Percentiles rank a stretch among this genome's conserved stretches.
phyloP scores from a whole-genome alignment of 106 monocot species.

The Acorus gramineus region DNA sequence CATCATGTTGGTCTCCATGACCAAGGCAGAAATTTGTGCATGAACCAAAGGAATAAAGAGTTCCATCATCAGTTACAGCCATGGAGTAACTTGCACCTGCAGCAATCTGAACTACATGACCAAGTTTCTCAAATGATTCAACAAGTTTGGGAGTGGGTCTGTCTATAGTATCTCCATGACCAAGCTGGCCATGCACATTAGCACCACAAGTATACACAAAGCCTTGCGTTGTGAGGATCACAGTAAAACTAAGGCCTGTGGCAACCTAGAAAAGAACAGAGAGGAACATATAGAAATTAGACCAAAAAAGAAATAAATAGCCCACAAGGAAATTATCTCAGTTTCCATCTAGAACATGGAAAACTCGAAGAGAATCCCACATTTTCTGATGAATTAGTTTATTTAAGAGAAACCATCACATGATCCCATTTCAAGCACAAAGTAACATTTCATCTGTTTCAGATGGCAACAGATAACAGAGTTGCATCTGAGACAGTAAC shows the following conservation, averaged over 20 bases:
- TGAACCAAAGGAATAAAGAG: conserved; percentile 81
- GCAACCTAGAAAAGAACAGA: conserved; percentile 50
- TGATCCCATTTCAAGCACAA: no score
- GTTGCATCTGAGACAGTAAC: no score
- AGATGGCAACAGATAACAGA: no score
- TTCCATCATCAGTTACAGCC: conserved; percentile 69
- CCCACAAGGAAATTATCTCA: no score
- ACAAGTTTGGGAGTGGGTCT: conserved; percentile 55
- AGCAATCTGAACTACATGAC: conserved; percentile 67
- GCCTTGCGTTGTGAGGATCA: conserved; percentile 60
- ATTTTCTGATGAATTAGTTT: no score
- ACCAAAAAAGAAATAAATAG: background rate
- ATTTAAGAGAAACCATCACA: no score
- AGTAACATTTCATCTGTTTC: no score
- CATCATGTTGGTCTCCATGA: conserved; percentile 86
- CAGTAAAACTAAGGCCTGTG: conserved; percentile 83
- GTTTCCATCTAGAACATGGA: no score
- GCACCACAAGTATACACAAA: conserved; percentile 83
- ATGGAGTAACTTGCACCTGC: conserved; percentile 87
- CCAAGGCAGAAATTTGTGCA: conserved; percentile 95
- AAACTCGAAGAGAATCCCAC: no score
- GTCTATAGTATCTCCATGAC: conserved; percentile 77
- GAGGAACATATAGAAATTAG: background rate
- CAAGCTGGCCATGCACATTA: conserved; percentile 93
- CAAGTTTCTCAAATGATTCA: conserved; percentile 36